Evolutionary conservation across 202 grass and related monocot species (phyloP).

Genomic region (Hordeum pubiflorum): DNA sequence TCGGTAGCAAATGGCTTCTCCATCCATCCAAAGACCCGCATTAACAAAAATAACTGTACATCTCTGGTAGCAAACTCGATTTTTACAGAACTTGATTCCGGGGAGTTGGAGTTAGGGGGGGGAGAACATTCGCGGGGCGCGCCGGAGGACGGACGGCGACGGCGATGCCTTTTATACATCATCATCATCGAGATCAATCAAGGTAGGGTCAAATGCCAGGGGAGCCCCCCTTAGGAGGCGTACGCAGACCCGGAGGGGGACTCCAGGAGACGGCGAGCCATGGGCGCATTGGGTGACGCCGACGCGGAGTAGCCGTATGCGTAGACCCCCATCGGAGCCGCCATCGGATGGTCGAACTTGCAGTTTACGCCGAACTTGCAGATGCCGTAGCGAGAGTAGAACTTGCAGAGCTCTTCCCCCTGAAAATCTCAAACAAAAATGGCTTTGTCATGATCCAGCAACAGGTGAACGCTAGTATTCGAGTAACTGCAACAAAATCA

Average conservation of each 20-base stretch:
- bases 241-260: slow-evolving; percentile 42
- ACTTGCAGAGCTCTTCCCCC: slow-evolving; percentile 82
- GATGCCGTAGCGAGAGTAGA: slow-evolving; percentile 85
- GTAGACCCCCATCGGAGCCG: slow-evolving; percentile 67
- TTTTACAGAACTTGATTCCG: slow-evolving; percentile 74
- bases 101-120: slow-evolving; percentile 12
- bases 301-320: slow-evolving; percentile 55
- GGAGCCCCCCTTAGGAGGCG: slow-evolving; percentile 9
- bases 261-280: slow-evolving; percentile 37
- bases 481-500: neutral
- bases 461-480: neutral
- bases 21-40: slow-evolving; percentile 13
- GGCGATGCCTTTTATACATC: slow-evolving; percentile 47
- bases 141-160: neutral
- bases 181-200: slow-evolving; percentile 28
- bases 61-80: slow-evolving; percentile 68
- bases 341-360: slow-evolving; percentile 90
- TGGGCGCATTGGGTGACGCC: slow-evolving; percentile 42
- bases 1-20: slow-evolving; percentile 2
- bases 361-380: slow-evolving; percentile 90
- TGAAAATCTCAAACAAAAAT: slow-evolving; percentile 21
- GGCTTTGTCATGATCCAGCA: neutral
- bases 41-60: slow-evolving; percentile 54
- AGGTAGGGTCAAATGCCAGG: slow-evolving; percentile 32
- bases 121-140: slow-evolving; percentile 36